Conservation (phyloP, 1,284 basidiomycete genomes). For the Trichosporon coremiiforme region DNA sequence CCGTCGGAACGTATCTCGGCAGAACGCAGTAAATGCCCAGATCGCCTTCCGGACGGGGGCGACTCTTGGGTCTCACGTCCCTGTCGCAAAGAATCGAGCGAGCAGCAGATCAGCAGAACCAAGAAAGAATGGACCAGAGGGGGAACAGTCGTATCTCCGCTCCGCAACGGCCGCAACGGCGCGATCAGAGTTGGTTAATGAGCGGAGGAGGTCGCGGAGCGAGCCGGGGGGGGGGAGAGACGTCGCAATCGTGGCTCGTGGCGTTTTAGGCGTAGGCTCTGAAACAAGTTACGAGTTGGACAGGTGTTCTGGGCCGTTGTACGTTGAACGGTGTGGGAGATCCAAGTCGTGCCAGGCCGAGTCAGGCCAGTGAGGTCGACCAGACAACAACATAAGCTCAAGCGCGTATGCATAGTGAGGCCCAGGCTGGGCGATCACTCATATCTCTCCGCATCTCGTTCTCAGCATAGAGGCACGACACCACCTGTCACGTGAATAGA, state of each 20-base stretch:
- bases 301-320: neutral
- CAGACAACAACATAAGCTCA: constrained; percentile 8
- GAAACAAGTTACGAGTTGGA: neutral
- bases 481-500: neutral
- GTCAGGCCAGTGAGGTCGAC: neutral
- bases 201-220: too few species aligned
- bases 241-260: too few species aligned
- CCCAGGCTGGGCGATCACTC: constrained; percentile 2
- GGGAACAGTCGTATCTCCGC: too few species aligned
- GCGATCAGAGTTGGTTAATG: too few species aligned
- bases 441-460: neutral
- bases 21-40: neutral
- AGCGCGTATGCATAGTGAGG: constrained; percentile 16
- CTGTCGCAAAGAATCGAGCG: neutral
- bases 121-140: neutral
- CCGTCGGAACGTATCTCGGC: neutral
- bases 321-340: too few species aligned
- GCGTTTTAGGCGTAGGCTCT: too few species aligned
- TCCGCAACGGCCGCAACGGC: too few species aligned
- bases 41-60: neutral
- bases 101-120: neutral
- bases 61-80: neutral
- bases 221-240: too few species aligned
- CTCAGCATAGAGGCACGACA: neutral
- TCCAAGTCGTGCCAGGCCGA: too few species aligned